A percentile compares a stretch with the other conserved stretches of the same genome.
Evolutionary conservation across 2,329 filamentous ascomycete species (phyloP).

Genomic region (Colletotrichum melonis): DNA sequence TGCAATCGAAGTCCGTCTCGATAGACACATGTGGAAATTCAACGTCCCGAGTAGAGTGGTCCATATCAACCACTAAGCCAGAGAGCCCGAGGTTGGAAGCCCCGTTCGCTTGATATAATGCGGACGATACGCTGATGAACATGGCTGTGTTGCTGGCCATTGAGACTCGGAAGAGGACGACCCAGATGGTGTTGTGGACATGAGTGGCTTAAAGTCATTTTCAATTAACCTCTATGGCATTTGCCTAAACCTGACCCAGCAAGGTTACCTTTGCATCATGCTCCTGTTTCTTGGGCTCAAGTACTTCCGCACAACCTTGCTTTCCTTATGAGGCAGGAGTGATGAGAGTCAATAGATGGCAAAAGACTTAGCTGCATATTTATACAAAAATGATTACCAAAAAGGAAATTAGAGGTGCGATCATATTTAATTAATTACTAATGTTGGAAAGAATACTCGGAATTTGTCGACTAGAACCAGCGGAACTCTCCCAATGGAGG

Average conservation of each 20-base stretch:
- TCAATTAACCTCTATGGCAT: too few species aligned
- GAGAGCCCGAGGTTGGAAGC: neutral
- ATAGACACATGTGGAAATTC: neutral
- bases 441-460: neutral
- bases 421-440: neutral
- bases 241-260: too few species aligned
- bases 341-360: too few species aligned
- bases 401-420: neutral
- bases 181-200: too few species aligned
- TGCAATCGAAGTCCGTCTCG: neutral
- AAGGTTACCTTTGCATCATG: too few species aligned
- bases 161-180: too few species aligned
- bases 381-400: too few species aligned
- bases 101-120: neutral
- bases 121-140: neutral
- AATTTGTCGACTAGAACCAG: neutral
- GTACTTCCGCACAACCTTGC: too few species aligned
- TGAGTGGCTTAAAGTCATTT: too few species aligned
- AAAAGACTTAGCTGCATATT: too few species aligned
- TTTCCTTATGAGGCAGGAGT: too few species aligned
- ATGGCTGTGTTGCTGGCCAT: neutral
- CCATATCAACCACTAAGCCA: neutral
- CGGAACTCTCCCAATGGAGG: neutral
- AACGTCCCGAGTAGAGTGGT: neutral
- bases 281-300: too few species aligned